These are phyloP conservation scores for Trypanosoma brucei DNA, from an alignment of 208 protist species.

Conservation along the genomic window DNA sequence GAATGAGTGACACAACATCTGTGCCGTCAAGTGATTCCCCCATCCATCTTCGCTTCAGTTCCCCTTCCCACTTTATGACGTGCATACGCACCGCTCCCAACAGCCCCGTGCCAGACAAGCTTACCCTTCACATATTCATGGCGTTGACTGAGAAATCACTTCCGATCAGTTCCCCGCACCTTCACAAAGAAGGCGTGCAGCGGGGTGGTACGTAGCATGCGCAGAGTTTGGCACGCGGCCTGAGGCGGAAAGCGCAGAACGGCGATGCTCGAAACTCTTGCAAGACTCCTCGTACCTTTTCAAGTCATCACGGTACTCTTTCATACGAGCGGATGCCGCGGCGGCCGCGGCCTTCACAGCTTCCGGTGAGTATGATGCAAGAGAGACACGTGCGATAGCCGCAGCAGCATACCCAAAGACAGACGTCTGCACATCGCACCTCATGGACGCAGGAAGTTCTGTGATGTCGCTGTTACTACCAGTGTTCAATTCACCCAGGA, in stretches of 20 bases:
- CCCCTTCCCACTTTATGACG: too few relatives aligned
- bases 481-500: neutral
- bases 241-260: too few relatives aligned
- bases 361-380: neutral
- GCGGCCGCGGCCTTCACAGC: neutral
- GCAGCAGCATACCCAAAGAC: constrained; percentile 9
- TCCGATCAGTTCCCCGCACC: too few relatives aligned
- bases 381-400: constrained; percentile 11
- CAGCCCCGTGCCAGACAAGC: too few relatives aligned
- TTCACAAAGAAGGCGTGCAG: neutral
- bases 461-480: neutral
- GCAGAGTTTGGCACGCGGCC: neutral
- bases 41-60: too few relatives aligned
- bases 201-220: neutral
- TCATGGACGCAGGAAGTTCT: neutral
- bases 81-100: too few relatives aligned
- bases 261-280: constrained; percentile 3
- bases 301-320: neutral
- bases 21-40: too few relatives aligned
- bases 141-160: too few relatives aligned
- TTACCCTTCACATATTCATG: too few relatives aligned
- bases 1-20: too few relatives aligned
- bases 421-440: constrained; percentile 3
- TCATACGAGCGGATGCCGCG: neutral
- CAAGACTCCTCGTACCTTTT: constrained; percentile 1